Conservation (phyloP, 225 moss, liverwort and hornwort species). For the Lunularia cruciata region DNA sequence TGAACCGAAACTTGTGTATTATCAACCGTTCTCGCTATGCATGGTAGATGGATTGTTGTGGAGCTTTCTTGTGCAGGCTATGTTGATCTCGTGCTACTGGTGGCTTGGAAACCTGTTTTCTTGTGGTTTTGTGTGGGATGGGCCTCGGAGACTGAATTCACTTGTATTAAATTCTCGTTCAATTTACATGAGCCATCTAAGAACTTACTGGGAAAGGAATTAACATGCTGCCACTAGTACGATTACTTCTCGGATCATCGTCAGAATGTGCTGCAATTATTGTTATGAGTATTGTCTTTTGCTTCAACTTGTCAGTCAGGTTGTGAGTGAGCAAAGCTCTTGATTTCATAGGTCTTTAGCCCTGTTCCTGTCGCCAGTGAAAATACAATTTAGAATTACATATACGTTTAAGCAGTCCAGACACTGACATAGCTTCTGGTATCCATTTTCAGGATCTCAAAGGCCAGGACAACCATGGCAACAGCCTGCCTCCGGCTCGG, state of each 20-base stretch:
- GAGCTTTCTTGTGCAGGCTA: not conserved
- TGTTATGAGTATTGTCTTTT: not conserved
- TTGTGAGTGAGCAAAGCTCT: not conserved
- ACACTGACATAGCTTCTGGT: not conserved
- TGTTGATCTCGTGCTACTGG: not conserved
- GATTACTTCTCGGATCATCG: not conserved
- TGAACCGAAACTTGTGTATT: not conserved
- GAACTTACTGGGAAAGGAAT: not conserved
- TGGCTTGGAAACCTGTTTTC: not conserved
- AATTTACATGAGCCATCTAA: not conserved
- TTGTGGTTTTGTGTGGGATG: not conserved
- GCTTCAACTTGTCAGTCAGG: not conserved
- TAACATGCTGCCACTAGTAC: not conserved
- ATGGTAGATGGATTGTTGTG: not conserved
- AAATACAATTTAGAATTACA: not conserved
- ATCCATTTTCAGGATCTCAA: constrained; percentile 26
- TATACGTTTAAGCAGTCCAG: not conserved
- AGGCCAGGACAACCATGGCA: constrained; percentile 34
- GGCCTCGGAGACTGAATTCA: not conserved
- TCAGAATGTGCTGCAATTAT: not conserved
- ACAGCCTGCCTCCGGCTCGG: constrained; percentile 29
- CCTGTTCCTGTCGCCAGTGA: not conserved
- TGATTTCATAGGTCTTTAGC: too few relatives aligned
- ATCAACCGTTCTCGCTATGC: not conserved
- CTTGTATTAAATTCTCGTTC: not conserved